phyloP scores from a whole-genome alignment of 2,329 filamentous ascomycete species.

The Neofusicoccum sp. region DNA sequence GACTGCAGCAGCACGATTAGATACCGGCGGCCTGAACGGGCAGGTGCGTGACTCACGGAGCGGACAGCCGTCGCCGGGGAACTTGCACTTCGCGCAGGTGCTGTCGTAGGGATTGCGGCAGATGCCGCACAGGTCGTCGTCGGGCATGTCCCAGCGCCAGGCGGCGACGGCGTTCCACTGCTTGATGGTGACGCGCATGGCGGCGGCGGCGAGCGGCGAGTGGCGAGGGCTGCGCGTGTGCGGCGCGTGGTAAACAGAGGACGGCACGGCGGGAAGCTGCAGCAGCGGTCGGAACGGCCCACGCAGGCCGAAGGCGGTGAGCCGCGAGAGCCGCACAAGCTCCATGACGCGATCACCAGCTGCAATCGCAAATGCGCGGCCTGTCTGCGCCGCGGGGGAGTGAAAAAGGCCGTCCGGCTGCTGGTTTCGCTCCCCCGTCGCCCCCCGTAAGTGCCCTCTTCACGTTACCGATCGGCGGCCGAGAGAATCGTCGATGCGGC shows the following conservation, averaged over 20 bases:
- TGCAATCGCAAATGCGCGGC: constrained; percentile 4
- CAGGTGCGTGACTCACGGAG: constrained; percentile 62
- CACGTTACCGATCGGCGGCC: constrained; percentile 7
- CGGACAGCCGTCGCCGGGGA: constrained; percentile 92
- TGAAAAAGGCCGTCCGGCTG: not conserved
- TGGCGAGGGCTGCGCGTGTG: constrained; percentile 22
- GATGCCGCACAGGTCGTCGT: constrained; percentile 97
- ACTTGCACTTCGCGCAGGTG: constrained; percentile 97
- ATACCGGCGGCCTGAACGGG: not conserved
- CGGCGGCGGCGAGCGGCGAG: not conserved
- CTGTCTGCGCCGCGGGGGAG: not conserved
- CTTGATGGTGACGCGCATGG: constrained; percentile 93
- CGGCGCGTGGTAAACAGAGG: constrained; percentile 21
- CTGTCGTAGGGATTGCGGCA: constrained; percentile 98
- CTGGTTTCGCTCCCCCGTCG: not conserved
- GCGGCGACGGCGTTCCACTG: constrained; percentile 93
- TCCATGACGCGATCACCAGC: constrained; percentile 14
- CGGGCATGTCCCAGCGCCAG: constrained; percentile 96
- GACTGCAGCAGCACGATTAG: constrained; percentile 55
- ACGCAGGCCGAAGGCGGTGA: constrained; percentile 16
- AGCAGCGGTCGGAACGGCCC: not conserved
- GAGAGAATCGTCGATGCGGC: constrained; percentile 11
- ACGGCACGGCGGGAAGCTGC: not conserved
- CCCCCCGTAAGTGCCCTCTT: constrained; percentile 2
- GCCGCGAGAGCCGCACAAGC: not conserved